These are phyloP conservation scores for Stenogyne calaminthoides DNA, from an alignment of 305 asterid species.

Conservation along the genomic window DNA sequence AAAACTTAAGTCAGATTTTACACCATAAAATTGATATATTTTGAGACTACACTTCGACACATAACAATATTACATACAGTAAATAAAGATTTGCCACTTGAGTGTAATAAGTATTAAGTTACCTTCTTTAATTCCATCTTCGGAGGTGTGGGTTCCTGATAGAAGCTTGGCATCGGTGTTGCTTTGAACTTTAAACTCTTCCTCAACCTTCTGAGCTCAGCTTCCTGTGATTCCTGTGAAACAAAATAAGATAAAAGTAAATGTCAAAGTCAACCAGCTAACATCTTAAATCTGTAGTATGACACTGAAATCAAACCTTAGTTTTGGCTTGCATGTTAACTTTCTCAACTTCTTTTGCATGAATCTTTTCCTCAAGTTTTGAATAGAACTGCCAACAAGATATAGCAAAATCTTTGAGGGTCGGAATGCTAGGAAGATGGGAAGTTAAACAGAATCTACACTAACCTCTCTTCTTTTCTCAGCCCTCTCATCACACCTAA, in stretches of 20 bases:
- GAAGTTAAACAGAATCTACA: not conserved
- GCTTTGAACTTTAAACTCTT: slow-evolving; percentile 86
- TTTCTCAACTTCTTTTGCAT: slow-evolving; percentile 79
- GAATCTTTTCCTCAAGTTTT: slow-evolving; percentile 86
- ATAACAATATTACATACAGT: not conserved
- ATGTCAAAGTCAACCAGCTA: slow-evolving; percentile 20
- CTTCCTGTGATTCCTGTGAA: slow-evolving; percentile 78
- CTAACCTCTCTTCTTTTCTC: slow-evolving; percentile 82
- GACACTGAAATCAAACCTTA: slow-evolving; percentile 50
- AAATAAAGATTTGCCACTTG: slow-evolving; percentile 10
- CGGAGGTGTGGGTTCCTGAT: slow-evolving; percentile 93
- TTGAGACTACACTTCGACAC: not conserved
- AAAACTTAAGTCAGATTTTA: not conserved
- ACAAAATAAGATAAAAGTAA: slow-evolving; percentile 15
- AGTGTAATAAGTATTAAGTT: slow-evolving; percentile 25
- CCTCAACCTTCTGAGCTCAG: slow-evolving; percentile 77
- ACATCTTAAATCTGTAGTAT: not conserved
- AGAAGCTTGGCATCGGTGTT: slow-evolving; percentile 93
- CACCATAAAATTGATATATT: not conserved
- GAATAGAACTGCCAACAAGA: slow-evolving; percentile 68
- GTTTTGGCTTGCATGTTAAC: slow-evolving; percentile 68
- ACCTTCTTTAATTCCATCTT: slow-evolving; percentile 89
- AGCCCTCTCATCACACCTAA: slow-evolving; percentile 89
- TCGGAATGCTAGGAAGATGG: slow-evolving; percentile 11
- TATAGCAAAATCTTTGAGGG: slow-evolving; percentile 29